These are phyloP conservation scores for Cryptosporidium andersoni DNA, from an alignment of 169 alveolate species.

Conservation along the genomic window DNA sequence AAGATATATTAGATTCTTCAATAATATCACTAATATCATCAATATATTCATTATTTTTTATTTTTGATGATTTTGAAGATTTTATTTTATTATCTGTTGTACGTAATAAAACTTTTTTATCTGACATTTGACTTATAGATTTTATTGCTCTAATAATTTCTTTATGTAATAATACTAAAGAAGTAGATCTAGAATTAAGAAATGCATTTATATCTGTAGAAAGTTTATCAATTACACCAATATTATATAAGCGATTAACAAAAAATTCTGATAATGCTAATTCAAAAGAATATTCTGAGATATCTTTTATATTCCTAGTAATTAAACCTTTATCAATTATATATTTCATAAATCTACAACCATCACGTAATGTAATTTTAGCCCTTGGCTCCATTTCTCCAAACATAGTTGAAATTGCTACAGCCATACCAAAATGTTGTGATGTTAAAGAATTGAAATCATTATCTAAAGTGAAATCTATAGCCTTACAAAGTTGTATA, in stretches of 20 bases:
- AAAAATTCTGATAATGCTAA: background rate
- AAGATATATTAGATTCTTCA: too few species aligned
- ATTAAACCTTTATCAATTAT: background rate
- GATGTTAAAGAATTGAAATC: slow-evolving; percentile 1
- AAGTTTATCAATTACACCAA: too few species aligned
- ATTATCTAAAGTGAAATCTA: slow-evolving; percentile 13
- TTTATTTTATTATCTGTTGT: too few species aligned
- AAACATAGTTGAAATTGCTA: slow-evolving; percentile 25
- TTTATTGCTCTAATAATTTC: too few species aligned
- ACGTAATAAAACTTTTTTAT: background rate
- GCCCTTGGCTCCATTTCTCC: slow-evolving; percentile 10
- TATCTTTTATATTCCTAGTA: background rate
- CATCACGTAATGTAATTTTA: slow-evolving; percentile 59
- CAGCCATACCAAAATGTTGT: slow-evolving; percentile 37
- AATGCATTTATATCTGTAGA: too few species aligned
- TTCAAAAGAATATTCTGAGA: background rate
- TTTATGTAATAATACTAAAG: too few species aligned
- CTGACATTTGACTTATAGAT: background rate
- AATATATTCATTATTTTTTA: too few species aligned
- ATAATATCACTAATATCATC: too few species aligned
- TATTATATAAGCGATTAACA: too few species aligned
- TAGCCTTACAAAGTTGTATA: slow-evolving; percentile 28
- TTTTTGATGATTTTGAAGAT: too few species aligned
- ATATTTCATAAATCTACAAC: slow-evolving; percentile 31
- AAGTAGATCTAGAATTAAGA: too few species aligned